These are phyloP conservation scores for Phymatotrichopsis omnivora DNA, from an alignment of 2,329 filamentous ascomycete species.

Conservation along the genomic window DNA sequence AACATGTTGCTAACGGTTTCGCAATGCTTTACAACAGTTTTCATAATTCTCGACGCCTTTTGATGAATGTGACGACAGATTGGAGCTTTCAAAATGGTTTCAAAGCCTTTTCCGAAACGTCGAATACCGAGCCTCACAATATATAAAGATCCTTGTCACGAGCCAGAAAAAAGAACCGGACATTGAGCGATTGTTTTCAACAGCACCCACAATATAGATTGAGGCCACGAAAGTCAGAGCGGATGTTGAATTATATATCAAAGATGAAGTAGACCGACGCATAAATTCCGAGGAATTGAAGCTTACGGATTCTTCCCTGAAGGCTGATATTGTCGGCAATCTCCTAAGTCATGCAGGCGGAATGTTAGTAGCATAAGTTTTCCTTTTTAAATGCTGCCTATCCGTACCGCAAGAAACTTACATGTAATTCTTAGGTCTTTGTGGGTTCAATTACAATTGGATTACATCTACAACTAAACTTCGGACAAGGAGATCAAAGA, in stretches of 20 bases:
- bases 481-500: constrained; percentile 11
- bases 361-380: constrained; percentile 1
- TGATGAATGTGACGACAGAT: constrained; percentile 12
- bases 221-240: neutral
- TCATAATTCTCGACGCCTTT: constrained; percentile 13
- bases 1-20: constrained; percentile 6
- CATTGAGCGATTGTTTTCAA: constrained; percentile 9
- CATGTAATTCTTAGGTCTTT: constrained; percentile 10
- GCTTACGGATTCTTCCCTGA: too few species aligned
- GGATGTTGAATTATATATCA: constrained; percentile 10
- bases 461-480: constrained; percentile 14
- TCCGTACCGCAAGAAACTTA: neutral
- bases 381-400: too few species aligned
- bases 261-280: constrained; percentile 6
- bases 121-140: too few species aligned
- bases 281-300: too few species aligned
- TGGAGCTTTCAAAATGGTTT: too few species aligned
- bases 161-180: too few species aligned
- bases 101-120: too few species aligned
- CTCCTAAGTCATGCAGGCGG: constrained; percentile 1
- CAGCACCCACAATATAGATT: constrained; percentile 4
- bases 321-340: neutral
- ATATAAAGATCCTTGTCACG: too few species aligned
- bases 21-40: constrained; percentile 2
- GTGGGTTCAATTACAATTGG: constrained; percentile 21